These are phyloP conservation scores for Agaricus blazei DNA, from an alignment of 768 basidiomycete genomes.

Conservation along the genomic window DNA sequence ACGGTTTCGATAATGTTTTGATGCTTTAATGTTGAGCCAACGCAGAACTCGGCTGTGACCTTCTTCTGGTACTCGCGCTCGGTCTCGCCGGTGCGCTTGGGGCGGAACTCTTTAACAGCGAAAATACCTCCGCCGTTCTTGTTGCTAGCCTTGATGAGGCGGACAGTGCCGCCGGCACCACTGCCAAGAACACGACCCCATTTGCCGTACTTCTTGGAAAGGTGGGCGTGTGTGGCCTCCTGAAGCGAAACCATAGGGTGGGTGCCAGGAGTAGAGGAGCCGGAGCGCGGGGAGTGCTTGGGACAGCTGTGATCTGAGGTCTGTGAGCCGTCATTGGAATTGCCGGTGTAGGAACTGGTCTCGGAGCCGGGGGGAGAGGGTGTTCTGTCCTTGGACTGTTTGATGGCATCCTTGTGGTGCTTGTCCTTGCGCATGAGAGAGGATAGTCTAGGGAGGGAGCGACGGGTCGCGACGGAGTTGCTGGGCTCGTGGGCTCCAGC, in stretches of 20 bases:
- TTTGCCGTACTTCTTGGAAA: slow-evolving; percentile 99
- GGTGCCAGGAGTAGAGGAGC: slow-evolving; percentile 16
- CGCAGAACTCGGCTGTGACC: slow-evolving; percentile 98
- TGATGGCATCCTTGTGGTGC: slow-evolving; percentile 21
- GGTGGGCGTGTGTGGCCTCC: slow-evolving; percentile 82
- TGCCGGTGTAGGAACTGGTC: slow-evolving; percentile 18
- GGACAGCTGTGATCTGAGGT: slow-evolving; percentile 10
- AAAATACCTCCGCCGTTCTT: slow-evolving; percentile 85
- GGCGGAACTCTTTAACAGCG: slow-evolving; percentile 97
- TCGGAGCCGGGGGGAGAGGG: slow-evolving; percentile 27
- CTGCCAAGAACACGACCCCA: slow-evolving; percentile 95
- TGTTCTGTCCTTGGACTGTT: slow-evolving; percentile 42
- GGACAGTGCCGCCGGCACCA: slow-evolving; percentile 97
- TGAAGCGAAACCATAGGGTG: slow-evolving; percentile 58
- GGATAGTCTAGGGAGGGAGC: slow-evolving; percentile 23
- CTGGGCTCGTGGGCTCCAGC: slow-evolving; percentile 15
- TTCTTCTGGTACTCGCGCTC: slow-evolving; percentile 99
- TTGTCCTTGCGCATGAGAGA: slow-evolving; percentile 18
- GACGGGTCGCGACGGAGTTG: slow-evolving; percentile 14
- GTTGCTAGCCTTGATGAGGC: slow-evolving; percentile 81
- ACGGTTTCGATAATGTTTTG: slow-evolving; percentile 96
- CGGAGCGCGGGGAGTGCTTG: slow-evolving; percentile 18
- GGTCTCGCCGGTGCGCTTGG: slow-evolving; percentile 80
- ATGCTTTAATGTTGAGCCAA: slow-evolving; percentile 91
- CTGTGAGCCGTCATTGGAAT: slow-evolving; percentile 19